A percentile compares a stretch with the other conserved stretches of the same genome.
Conservation (phyloP, 768 basidiomycete species). For the Sporobolomyces roseus region DNA sequence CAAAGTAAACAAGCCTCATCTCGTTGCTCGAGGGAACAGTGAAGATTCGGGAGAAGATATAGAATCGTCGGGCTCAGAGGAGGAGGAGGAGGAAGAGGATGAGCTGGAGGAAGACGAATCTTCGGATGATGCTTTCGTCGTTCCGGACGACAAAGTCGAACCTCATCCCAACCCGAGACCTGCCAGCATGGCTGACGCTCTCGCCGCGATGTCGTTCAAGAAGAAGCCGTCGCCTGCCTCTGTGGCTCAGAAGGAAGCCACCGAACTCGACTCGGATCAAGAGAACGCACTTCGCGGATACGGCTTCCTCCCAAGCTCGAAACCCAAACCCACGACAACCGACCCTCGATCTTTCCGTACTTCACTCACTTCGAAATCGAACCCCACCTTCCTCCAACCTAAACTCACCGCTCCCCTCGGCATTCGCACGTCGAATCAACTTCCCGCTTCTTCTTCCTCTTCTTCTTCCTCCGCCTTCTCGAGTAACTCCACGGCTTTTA, state of each 20-base stretch:
- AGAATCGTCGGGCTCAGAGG: background rate
- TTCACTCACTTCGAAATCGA: background rate
- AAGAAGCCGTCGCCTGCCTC: slow-evolving; percentile 1
- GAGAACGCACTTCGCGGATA: slow-evolving; percentile 8
- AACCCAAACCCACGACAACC: background rate
- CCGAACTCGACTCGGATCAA: background rate
- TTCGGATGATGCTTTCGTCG: background rate
- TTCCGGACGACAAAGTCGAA: background rate
- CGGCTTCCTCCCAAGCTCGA: background rate
- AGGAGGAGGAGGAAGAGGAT: slow-evolving; percentile 4
- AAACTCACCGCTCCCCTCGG: background rate
- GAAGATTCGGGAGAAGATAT: background rate
- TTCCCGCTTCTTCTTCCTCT: background rate
- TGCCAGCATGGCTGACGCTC: slow-evolving; percentile 13
- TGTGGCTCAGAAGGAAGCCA: background rate
- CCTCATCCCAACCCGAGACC: background rate
- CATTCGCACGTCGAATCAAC: background rate
- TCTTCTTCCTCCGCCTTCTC: background rate
- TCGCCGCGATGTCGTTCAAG: slow-evolving; percentile 2
- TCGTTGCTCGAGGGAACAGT: background rate
- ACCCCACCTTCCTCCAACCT: background rate
- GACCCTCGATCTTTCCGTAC: background rate
- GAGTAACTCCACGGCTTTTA: background rate
- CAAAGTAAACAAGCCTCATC: background rate
- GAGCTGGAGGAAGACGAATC: background rate